Percentiles rank a stretch among this genome's conserved stretches.
phyloP scores from a whole-genome alignment of 116 monocot species.

The Papilionanthe hybrid region DNA sequence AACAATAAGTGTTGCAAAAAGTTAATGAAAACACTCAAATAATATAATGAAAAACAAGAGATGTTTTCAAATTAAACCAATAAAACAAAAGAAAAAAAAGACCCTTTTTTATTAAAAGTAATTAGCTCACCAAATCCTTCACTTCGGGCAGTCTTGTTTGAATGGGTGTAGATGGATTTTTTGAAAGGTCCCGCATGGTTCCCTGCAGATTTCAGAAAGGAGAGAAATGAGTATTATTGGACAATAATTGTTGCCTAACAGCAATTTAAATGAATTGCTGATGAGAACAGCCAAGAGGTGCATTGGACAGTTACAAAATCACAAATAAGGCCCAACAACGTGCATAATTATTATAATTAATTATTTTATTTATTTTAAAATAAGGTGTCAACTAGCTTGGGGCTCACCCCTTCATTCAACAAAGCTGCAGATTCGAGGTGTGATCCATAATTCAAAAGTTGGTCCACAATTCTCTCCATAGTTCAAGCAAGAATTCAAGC shows the following conservation, averaged over 20 bases:
- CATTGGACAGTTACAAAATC: neutral
- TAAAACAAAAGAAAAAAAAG: neutral
- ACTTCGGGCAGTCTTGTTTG: neutral
- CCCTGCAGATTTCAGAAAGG: conserved; percentile 1
- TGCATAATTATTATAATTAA: too few species aligned
- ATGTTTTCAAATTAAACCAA: neutral
- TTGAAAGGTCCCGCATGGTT: conserved; percentile 12
- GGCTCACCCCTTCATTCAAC: too few species aligned
- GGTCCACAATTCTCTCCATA: too few species aligned
- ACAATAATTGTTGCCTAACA: neutral
- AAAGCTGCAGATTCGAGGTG: too few species aligned
- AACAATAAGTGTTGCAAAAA: too few species aligned
- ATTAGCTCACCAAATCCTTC: conserved; percentile 5
- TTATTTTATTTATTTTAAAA: too few species aligned
- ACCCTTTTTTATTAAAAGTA: neutral
- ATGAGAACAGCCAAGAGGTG: neutral
- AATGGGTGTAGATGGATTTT: conserved; percentile 7
- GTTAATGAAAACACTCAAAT: too few species aligned
- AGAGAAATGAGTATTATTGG: neutral
- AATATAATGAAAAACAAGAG: neutral
- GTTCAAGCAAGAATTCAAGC: too few species aligned
- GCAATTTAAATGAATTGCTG: neutral
- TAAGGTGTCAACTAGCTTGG: too few species aligned
- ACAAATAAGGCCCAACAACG: neutral
- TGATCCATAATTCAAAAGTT: too few species aligned